These are phyloP conservation scores for Halophytophthora batemanensis DNA, from an alignment of 352 stramenopile species.

Conservation along the genomic window DNA sequence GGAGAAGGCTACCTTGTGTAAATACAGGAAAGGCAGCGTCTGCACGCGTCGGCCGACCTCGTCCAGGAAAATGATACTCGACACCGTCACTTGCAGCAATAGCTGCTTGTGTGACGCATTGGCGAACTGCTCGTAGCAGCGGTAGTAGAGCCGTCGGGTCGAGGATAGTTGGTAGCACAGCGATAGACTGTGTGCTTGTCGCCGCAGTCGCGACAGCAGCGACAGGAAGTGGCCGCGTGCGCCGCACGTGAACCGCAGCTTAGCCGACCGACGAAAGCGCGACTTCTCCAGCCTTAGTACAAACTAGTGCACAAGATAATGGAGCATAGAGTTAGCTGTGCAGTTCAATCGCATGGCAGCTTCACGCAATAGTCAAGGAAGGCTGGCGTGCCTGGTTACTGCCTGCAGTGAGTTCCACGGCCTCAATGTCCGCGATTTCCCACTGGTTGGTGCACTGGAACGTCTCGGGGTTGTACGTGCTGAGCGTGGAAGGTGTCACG, in stretches of 20 bases:
- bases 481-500: constrained; percentile 45
- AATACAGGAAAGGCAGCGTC: constrained; percentile 49
- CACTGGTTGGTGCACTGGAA: constrained; percentile 72
- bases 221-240: constrained; percentile 56
- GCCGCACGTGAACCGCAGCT: constrained; percentile 55
- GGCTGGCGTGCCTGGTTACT: constrained; percentile 26
- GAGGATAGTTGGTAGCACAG: constrained; percentile 30
- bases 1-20: constrained; percentile 45
- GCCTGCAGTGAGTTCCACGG: constrained; percentile 36
- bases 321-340: too few species aligned
- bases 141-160: constrained; percentile 36
- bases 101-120: constrained; percentile 53
- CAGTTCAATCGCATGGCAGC: background rate
- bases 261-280: constrained; percentile 44
- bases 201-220: constrained; percentile 43
- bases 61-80: constrained; percentile 52
- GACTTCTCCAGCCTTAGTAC: constrained; percentile 58
- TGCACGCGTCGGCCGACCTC: constrained; percentile 41
- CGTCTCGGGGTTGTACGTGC: constrained; percentile 65
- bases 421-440: constrained; percentile 59
- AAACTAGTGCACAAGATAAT: constrained; percentile 28
- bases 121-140: constrained; percentile 67
- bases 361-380: background rate
- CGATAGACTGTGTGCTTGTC: constrained; percentile 36
- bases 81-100: constrained; percentile 46